These are phyloP conservation scores for Ascoidea asiatica DNA, from an alignment of 805 yeast species.

Conservation along the genomic window DNA sequence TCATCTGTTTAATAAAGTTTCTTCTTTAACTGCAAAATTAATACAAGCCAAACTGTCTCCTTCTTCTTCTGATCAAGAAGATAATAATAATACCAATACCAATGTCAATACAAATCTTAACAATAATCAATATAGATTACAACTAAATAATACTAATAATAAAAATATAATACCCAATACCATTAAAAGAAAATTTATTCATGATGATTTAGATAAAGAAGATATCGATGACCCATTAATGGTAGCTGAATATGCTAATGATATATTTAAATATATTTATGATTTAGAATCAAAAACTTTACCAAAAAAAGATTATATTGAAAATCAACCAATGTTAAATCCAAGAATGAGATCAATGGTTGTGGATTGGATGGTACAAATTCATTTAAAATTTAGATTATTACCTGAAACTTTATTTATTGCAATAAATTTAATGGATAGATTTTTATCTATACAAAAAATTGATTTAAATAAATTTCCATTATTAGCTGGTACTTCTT, in stretches of 20 bases:
- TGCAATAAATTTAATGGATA: slow-evolving; percentile 77
- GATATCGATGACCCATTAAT: slow-evolving; percentile 67
- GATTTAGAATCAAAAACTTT: slow-evolving; percentile 59
- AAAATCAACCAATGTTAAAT: slow-evolving; percentile 49
- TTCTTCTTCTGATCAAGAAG: no score
- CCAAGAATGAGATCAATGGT: slow-evolving; percentile 78
- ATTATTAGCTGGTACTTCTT: slow-evolving; percentile 70
- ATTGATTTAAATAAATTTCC: slow-evolving; percentile 74
- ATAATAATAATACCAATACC: not conserved
- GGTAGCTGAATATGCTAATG: slow-evolving; percentile 88
- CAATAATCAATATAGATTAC: not conserved
- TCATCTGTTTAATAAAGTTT: no score
- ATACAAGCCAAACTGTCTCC: no score
- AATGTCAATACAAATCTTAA: not conserved
- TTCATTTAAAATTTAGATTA: slow-evolving; percentile 70
- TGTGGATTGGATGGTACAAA: slow-evolving; percentile 88
- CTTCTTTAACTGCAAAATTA: no score
- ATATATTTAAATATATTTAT: slow-evolving; percentile 70
- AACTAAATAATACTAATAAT: not conserved
- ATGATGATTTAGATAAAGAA: slow-evolving; percentile 67
- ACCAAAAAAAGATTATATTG: slow-evolving; percentile 58
- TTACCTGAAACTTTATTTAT: slow-evolving; percentile 77
- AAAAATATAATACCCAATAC: not conserved
- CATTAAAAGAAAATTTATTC: slow-evolving; percentile 20
- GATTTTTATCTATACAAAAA: slow-evolving; percentile 63